Base-by-base conservation (phyloP, 495 filamentous ascomycete species). In the Annulohypoxylon nitens region DNA sequence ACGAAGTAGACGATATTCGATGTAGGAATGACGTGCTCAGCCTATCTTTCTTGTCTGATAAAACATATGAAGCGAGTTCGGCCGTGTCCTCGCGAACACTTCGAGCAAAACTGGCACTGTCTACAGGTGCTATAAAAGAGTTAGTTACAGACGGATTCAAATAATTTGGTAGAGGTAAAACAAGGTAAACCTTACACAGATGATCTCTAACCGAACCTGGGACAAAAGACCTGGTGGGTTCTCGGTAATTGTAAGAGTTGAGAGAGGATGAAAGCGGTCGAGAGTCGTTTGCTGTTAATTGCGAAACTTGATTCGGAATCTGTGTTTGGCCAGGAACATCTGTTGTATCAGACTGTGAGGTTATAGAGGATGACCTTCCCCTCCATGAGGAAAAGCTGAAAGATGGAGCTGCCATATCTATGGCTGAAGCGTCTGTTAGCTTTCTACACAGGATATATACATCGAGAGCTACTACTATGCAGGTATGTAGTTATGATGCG, bases 61-160 rank as follows among this genome's bases (percentile, higher is more conserved):
- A 85, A n/a, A 92, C 92, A 71, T 93, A 93, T 5, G 88, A 93
- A 25, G 96, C 95, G 37, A 99, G 87, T 78, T 97, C 93, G 36
- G 94, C 94, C 1, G 96, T 97, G 76, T 97, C 90, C 78, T 97
- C 93, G 61, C 96, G 90, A 11, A 99, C 92, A 65, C 89, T 92
- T 48, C 89, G 87, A 23, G 92, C 89, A 81, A 93, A 92, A 63
- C 92, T 89, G 6, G 88, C 87, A 70, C 86, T 89, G 75, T 97
- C 93, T 83, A 86, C 69, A 4, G 84, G 81, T 37, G 79, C 82
- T 84, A 64, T 33, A 16, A 51, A 64, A 25, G 53, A 30, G 59
- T 80, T 77, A 79, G 75, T 67, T 36, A 39, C 45, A 43, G 58
- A 20, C 48, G 60, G 54, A 4, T 39, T 18, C 43, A 47, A 47